Conservation (phyloP, 495 filamentous ascomycete species). For the Mytilinidion resinicola region DNA sequence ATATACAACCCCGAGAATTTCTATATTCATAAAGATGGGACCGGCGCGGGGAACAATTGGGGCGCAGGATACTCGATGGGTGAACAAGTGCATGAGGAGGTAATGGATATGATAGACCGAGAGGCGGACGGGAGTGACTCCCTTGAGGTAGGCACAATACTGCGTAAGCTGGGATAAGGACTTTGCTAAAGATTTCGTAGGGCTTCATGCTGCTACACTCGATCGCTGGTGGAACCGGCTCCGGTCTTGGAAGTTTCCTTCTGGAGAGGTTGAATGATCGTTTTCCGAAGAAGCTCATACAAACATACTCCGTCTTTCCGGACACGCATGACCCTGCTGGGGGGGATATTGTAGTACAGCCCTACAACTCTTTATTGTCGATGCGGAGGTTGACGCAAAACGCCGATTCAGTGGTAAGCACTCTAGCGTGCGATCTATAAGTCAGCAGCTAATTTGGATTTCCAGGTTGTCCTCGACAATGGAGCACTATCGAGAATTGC, state of each 20-base stretch:
- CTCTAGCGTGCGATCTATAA: too few species aligned
- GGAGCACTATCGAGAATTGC: constrained; percentile 90
- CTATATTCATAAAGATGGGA: constrained; percentile 83
- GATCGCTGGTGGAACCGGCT: constrained; percentile 94
- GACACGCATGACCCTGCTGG: constrained; percentile 63
- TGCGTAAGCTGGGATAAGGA: background rate
- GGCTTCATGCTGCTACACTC: constrained; percentile 98
- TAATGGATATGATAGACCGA: constrained; percentile 99
- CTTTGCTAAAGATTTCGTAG: constrained; percentile 35
- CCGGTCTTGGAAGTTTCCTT: constrained; percentile 86
- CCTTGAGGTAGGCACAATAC: constrained; percentile 59
- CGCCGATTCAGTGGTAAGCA: constrained; percentile 79
- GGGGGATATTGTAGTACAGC: constrained; percentile 90
- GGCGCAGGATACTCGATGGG: constrained; percentile 90
- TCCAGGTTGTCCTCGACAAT: constrained; percentile 86
- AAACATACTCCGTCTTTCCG: constrained; percentile 97
- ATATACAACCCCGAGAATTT: constrained; percentile 99
- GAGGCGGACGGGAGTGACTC: constrained; percentile 98
- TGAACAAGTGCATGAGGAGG: constrained; percentile 87
- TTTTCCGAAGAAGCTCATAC: constrained; percentile 97
- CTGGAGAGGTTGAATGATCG: constrained; percentile 95
- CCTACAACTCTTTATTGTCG: constrained; percentile 91
- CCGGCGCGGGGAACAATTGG: constrained; percentile 97
- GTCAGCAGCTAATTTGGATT: background rate
- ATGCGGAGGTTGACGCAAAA: constrained; percentile 90